Conservation (phyloP, 2,329 filamentous ascomycete genomes). For the Pezicula radicicola region DNA sequence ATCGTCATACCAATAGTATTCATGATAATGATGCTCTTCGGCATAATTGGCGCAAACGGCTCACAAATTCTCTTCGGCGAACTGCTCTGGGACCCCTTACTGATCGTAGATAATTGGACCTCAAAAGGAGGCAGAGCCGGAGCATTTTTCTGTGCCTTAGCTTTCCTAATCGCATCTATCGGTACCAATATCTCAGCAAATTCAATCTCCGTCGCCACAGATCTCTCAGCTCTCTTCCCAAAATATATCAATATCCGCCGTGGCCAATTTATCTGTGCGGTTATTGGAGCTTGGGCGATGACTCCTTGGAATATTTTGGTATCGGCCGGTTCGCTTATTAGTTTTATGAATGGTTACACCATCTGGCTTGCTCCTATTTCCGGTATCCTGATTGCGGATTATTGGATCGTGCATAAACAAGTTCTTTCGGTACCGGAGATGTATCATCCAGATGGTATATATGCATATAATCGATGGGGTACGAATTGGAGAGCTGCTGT, state of each 20-base stretch:
- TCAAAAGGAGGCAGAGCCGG: constrained; percentile 17
- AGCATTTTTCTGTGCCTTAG: constrained; percentile 17
- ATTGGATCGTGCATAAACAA: constrained; percentile 28
- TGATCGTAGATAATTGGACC: constrained; percentile 11
- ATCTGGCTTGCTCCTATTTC: constrained; percentile 34
- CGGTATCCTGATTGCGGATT: constrained; percentile 30
- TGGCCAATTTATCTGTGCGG: constrained; percentile 36
- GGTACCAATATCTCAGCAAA: constrained; percentile 38
- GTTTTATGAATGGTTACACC: constrained; percentile 2
- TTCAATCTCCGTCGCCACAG: constrained; percentile 25
- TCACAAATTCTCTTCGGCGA: constrained; percentile 37
- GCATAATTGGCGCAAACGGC: constrained; percentile 47
- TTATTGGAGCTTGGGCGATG: constrained; percentile 36
- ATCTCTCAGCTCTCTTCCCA: constrained; percentile 43
- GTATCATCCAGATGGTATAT: constrained; percentile 15
- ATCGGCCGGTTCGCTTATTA: neutral
- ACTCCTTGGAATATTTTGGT: constrained; percentile 42
- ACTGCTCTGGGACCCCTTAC: constrained; percentile 11
- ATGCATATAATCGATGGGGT: constrained; percentile 8
- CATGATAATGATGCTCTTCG: constrained; percentile 34
- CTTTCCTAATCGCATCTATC: constrained; percentile 14
- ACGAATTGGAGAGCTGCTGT: constrained; percentile 1
- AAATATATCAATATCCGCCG: constrained; percentile 45
- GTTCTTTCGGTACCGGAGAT: constrained; percentile 28
- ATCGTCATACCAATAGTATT: constrained; percentile 13